Percentiles rank a stretch among this genome's conserved stretches.
phyloP scores from a whole-genome alignment of 306 rosid genomes.

The Trifolium pratense region DNA sequence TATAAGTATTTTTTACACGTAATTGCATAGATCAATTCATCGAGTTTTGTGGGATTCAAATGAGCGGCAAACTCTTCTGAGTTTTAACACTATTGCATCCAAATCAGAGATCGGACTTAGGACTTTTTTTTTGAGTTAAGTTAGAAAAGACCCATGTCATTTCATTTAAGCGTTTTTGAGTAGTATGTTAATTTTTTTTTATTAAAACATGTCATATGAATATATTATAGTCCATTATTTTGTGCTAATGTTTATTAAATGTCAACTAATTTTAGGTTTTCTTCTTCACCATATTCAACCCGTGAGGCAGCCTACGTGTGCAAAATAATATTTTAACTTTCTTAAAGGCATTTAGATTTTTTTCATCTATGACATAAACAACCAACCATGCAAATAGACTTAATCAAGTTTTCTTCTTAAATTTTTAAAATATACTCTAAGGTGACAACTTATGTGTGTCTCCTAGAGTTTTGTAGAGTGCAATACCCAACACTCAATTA shows the following conservation, averaged over 20 bases:
- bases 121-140: no score
- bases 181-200: neutral
- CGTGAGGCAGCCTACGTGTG: conserved; percentile 39
- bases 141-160: no score
- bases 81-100: no score
- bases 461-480: no score
- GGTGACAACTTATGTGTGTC: no score
- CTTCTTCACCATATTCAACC: conserved; percentile 39
- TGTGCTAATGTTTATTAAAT: conserved; percentile 41
- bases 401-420: neutral
- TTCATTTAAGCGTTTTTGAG: no score
- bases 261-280: conserved; percentile 40
- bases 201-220: neutral
- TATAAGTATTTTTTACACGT: neutral
- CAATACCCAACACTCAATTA: no score
- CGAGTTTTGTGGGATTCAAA: no score
- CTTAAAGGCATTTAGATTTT: conserved; percentile 20
- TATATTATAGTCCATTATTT: conserved; percentile 41
- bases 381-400: neutral
- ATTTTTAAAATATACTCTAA: neutral
- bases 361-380: conserved; percentile 20
- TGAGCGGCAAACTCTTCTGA: no score
- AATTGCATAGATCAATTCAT: no score
- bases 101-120: no score
- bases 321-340: conserved; percentile 34